Conservation (phyloP, 192 early-diverging fungal genomes). For the Linnemannia hyalina region DNA sequence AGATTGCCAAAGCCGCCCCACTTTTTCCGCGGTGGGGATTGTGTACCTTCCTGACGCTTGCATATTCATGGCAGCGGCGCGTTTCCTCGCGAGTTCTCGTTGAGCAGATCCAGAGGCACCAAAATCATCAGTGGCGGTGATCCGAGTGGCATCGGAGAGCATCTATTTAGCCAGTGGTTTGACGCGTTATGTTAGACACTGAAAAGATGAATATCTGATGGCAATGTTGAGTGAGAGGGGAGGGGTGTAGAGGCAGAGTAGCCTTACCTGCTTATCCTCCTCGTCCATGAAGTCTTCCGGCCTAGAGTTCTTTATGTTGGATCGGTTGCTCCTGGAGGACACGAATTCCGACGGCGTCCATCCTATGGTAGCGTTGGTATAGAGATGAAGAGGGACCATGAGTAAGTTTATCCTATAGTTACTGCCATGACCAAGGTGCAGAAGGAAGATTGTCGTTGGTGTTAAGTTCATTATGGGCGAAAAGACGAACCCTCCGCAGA, state of each 20-base stretch:
- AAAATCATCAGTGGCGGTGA: slow-evolving; percentile 77
- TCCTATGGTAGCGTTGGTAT: slow-evolving; percentile 57
- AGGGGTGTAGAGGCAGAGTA: not conserved
- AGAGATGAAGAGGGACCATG: too few relatives aligned
- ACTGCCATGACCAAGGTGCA: not conserved
- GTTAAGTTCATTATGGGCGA: too few relatives aligned
- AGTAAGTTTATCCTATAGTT: not conserved
- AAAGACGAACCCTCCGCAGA: slow-evolving; percentile 87
- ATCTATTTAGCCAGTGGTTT: slow-evolving; percentile 47
- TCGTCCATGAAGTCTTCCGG: slow-evolving; percentile 98
- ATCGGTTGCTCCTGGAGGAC: slow-evolving; percentile 78
- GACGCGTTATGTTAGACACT: too few relatives aligned
- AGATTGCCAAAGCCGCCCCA: not conserved
- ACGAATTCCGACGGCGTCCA: slow-evolving; percentile 84
- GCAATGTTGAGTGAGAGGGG: not conserved
- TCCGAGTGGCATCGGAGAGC: slow-evolving; percentile 58
- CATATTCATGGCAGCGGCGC: slow-evolving; percentile 57
- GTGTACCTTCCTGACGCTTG: slow-evolving; percentile 61
- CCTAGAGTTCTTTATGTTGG: slow-evolving; percentile 57
- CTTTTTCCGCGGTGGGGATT: not conserved
- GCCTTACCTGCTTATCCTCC: slow-evolving; percentile 83
- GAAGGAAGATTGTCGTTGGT: not conserved
- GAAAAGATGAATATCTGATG: too few relatives aligned
- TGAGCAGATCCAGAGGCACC: slow-evolving; percentile 75
- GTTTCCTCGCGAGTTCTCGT: slow-evolving; percentile 66